phyloP scores from a whole-genome alignment of 2,329 filamentous ascomycete genomes.

The Chalara sp. region DNA sequence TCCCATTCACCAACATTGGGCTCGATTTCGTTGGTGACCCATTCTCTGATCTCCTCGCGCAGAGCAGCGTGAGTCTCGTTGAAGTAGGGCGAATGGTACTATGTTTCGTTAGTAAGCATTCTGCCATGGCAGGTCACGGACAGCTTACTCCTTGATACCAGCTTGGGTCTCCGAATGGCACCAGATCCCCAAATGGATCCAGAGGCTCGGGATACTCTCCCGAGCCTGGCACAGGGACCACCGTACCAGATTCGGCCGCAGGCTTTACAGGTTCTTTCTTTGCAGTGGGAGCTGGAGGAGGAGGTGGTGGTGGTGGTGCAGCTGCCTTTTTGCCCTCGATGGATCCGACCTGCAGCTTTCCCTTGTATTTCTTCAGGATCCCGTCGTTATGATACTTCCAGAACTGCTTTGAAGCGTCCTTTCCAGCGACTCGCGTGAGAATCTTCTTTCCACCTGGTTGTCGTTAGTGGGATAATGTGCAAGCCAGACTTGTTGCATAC shows the following conservation, averaged over 20 bases:
- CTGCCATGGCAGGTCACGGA: background rate
- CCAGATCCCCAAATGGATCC: conserved; percentile 77
- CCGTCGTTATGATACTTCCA: conserved; percentile 30
- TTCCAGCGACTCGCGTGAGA: conserved; percentile 26
- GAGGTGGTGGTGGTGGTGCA: conserved; percentile 43
- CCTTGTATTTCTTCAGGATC: conserved; percentile 59
- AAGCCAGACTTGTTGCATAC: conserved; percentile 35
- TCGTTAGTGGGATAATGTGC: background rate
- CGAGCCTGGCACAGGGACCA: conserved; percentile 37
- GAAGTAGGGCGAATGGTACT: conserved; percentile 96
- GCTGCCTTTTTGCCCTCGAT: conserved; percentile 75
- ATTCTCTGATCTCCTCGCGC: conserved; percentile 83
- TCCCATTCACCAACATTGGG: conserved; percentile 95
- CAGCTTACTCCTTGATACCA: conserved; percentile 91
- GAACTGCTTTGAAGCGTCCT: conserved; percentile 28
- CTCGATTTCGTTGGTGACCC: conserved; percentile 85
- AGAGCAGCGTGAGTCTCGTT: conserved; percentile 91
- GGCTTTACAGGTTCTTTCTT: conserved; percentile 47
- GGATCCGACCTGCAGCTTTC: conserved; percentile 79
- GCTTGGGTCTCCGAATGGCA: conserved; percentile 85
- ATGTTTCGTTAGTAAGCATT: conserved; percentile 4
- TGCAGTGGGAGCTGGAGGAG: conserved; percentile 33
- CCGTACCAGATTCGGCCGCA: conserved; percentile 47
- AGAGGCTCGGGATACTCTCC: conserved; percentile 62
- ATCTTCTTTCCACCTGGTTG: conserved; percentile 27